Evolutionary conservation across 2,329 filamentous ascomycete species (phyloP).

Genomic region (Penicillium brevicompactum): DNA sequence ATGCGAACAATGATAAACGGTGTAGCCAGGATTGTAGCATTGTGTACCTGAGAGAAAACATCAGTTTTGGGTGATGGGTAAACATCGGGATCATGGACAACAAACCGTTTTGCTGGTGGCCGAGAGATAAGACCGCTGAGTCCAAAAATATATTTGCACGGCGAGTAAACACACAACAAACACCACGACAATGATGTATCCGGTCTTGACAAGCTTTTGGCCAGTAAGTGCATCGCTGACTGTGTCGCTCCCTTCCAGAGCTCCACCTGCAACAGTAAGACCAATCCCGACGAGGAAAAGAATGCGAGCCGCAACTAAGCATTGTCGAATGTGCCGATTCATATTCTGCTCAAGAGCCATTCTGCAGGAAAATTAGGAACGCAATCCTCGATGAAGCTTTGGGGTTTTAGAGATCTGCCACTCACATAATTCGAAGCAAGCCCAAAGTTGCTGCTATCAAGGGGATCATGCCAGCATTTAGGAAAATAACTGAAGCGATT

Average conservation of each 20-base stretch:
- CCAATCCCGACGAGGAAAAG: conserved; percentile 22
- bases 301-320: conserved; percentile 15
- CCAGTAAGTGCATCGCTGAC: conserved; percentile 13
- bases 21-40: conserved; percentile 16
- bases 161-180: conserved; percentile 20
- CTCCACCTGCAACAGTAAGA: conserved; percentile 22
- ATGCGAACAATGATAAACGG: conserved; percentile 27
- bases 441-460: conserved; percentile 28
- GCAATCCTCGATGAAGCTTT: background rate
- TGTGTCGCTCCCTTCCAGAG: conserved; percentile 20
- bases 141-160: conserved; percentile 24
- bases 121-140: conserved; percentile 7
- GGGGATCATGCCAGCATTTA: conserved; percentile 27
- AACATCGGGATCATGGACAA: background rate
- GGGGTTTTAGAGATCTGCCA: background rate
- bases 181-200: conserved; percentile 22
- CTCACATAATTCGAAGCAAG: conserved; percentile 26
- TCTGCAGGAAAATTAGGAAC: background rate
- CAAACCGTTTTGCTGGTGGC: conserved; percentile 17
- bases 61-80: background rate
- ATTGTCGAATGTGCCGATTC: conserved; percentile 5
- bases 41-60: conserved; percentile 12
- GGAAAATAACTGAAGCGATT: conserved; percentile 21
- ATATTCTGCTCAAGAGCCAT: conserved; percentile 3
- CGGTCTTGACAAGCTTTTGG: conserved; percentile 20